Evolutionary conservation across 441 rosid species (phyloP).

Genomic region (Erodium moschatum): DNA sequence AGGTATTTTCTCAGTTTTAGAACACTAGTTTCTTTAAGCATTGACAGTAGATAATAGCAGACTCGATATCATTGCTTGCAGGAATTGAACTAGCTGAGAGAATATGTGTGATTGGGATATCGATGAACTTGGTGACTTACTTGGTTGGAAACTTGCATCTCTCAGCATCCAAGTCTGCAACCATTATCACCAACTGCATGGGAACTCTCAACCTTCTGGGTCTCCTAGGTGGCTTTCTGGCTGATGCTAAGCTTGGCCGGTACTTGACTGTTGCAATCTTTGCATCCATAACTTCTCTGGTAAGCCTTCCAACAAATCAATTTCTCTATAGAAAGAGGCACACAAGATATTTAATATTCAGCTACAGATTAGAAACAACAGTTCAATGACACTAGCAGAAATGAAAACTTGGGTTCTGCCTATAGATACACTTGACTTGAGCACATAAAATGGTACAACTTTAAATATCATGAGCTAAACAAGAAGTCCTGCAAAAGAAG

Average conservation of each 20-base stretch:
- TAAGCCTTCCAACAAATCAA: slow-evolving; percentile 20
- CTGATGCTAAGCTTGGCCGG: slow-evolving; percentile 83
- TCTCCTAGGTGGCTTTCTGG: slow-evolving; percentile 80
- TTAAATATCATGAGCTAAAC: background rate
- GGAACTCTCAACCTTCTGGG: slow-evolving; percentile 79
- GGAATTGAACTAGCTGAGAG: slow-evolving; percentile 83
- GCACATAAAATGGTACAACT: background rate
- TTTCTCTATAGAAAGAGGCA: background rate
- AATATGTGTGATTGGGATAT: slow-evolving; percentile 76
- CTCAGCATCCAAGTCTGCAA: slow-evolving; percentile 70
- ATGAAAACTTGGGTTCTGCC: background rate
- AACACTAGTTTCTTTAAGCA: background rate
- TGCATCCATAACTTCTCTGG: slow-evolving; percentile 56
- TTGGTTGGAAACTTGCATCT: slow-evolving; percentile 68
- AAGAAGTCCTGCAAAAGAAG: background rate
- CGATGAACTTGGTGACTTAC: slow-evolving; percentile 86
- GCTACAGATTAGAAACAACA: background rate
- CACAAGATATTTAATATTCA: background rate
- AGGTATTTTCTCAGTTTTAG: slow-evolving; percentile 30
- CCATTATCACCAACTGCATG: slow-evolving; percentile 73
- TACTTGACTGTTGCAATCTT: slow-evolving; percentile 62
- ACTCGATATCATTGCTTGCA: slow-evolving; percentile 20
- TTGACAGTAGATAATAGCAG: background rate
- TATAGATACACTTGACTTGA: no score
- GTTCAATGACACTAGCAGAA: background rate